Evolutionary conservation across 2,329 filamentous ascomycete genomes (phyloP).

Genomic region (Fusarium beomiforme): DNA sequence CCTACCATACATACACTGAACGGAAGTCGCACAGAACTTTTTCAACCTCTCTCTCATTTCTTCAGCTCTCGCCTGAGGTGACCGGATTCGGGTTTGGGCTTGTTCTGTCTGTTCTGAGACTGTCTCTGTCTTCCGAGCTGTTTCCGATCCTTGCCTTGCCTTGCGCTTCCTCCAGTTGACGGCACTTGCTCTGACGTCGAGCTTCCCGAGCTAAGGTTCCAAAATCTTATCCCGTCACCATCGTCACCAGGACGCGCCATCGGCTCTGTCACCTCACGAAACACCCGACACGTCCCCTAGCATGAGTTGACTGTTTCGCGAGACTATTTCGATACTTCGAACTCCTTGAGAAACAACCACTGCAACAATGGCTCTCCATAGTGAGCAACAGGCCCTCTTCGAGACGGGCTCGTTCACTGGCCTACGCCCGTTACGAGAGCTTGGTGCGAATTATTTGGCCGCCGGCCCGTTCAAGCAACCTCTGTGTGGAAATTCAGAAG

Average conservation of each 20-base stretch:
- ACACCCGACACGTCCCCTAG: conserved; percentile 24
- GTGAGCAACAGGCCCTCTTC: conserved; percentile 59
- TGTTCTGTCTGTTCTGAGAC: conserved; percentile 1
- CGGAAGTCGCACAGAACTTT: conserved; percentile 27
- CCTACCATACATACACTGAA: conserved; percentile 22
- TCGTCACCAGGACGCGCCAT: conserved; percentile 24
- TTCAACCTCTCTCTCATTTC: neutral
- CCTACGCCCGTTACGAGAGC: conserved; percentile 59
- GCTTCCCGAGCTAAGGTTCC: conserved; percentile 27
- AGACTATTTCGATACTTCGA: conserved; percentile 48
- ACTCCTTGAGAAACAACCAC: conserved; percentile 9
- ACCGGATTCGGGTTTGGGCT: conserved; percentile 16
- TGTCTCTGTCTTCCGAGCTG: conserved; percentile 11
- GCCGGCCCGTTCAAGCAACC: conserved; percentile 69
- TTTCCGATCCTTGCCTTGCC: neutral
- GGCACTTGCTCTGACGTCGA: conserved; percentile 28
- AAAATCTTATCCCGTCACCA: conserved; percentile 11
- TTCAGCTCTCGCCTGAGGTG: conserved; percentile 6
- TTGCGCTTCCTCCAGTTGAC: conserved; percentile 1
- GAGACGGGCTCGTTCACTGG: conserved; percentile 71
- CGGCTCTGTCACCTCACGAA: conserved; percentile 10
- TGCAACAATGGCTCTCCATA: conserved; percentile 45
- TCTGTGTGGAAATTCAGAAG: conserved; percentile 88
- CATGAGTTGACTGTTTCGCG: conserved; percentile 56
- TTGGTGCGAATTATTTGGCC: conserved; percentile 70